Base-by-base conservation (phyloP, 2,329 filamentous ascomycete species). In the Fonsecaea monophora region DNA sequence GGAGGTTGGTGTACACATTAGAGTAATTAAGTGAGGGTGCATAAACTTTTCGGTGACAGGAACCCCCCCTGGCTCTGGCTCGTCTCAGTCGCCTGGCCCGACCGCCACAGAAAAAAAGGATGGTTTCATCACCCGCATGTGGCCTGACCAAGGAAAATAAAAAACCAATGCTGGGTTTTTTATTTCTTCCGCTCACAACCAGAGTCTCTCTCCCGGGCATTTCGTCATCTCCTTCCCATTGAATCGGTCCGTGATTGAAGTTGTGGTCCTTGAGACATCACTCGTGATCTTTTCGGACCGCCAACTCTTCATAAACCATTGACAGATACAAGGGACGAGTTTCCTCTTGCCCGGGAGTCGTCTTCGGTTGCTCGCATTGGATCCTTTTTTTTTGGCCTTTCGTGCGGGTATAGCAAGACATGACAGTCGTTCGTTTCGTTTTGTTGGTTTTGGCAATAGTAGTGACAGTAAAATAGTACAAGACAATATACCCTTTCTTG, bases 1-100 rank as follows among this genome's bases (percentile, higher is more conserved):
- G 67, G 71, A 72, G 70, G 71, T 70, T 72, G 71, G 71, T 73
- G 70, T 73, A 73, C 71, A 73, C 67, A 72, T 72, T 73, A 73
- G 59, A 61, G 59, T 61, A 61, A 73, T 73, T 73, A 73, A 68
- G 58, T 67, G 70, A 70, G 65, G 66, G 71, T 73, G 70, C 70
- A 73, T 73, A 73, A 72, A 73, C 70, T 73, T 72, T 73, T 65
- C 62, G 53, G 63, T 70, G 63, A 68, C 68, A 68, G 64, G 32
- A 48, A 50, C 45, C 66, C 68, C 68, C 68, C 68, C 68, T 64
- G 65, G 66, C 55, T 54, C 37, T 54, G 48, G 60, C 42, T 62
- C 54, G 38, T 62, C 25, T 42, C 61, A 62, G 50, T 54, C 60
- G 61, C 60, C 57, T 68, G 67, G 57, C 54, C 62, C 68, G 62